Base-by-base conservation (phyloP, 2,329 filamentous ascomycete genomes). In the Lachnum nothofagi region DNA sequence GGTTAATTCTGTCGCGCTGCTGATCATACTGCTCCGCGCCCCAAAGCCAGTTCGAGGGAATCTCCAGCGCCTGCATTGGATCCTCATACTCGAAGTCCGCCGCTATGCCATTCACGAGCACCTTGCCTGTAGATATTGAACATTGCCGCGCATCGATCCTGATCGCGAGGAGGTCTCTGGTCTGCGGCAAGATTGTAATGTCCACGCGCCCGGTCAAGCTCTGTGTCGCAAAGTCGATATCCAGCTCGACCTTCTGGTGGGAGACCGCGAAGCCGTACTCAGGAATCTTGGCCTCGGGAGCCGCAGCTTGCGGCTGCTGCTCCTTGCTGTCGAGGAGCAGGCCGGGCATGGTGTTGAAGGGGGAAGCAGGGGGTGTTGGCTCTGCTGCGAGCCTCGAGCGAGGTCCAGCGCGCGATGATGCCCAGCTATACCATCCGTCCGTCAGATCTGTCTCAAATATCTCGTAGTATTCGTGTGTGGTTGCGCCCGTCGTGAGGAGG, bases 191-290 rank as follows among this genome's bases (percentile, higher is more conserved):
- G 46, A 97, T 81, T 24, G 84, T 86, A 59, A 98, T 86, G 58
- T 91, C 85, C 7, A 87, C 88, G 55, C 80, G 85, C 43, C 93
- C 93, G 53, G 79, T 83, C 62, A 97, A 72, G 62, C 76, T 79
- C 68, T 83, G 85, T 46, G 79, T 80, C 56, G 79, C 77, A 66
- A 98, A 94, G 70, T 95, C 87, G 64, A 98, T 76, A 61, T 97
- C 91, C 52, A 98, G 75, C 61, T 90, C 85, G 42, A 98, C 84
- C 66, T 88, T 87, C 70, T 97, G 91, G 69, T 90, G 85, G 46
- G 88, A 77, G 49, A 97, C 72, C 34, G 77, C 64, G 53, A 72
- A 77, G 22, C 61, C 63, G 49, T 62, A 62, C 14, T 57, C 54
- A 14, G 51, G 52, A 12, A 39, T 31, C n/a, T 52, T 56, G 3